Conservation (phyloP, 1,284 basidiomycete genomes). For the Sporisorium iseilematis-ciliati region DNA sequence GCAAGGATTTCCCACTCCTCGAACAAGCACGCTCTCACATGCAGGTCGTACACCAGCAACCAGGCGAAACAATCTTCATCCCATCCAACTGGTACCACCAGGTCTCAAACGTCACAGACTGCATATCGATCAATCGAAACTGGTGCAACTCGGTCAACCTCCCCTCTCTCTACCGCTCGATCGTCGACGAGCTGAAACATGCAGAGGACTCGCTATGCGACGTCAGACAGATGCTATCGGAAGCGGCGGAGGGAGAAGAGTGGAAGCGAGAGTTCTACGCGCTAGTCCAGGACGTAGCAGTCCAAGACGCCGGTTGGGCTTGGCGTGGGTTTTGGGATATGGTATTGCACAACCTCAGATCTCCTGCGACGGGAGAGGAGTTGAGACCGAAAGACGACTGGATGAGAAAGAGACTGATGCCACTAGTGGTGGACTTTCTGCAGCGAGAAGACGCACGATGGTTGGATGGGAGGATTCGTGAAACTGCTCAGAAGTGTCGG, state of each 20-base stretch:
- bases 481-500: constrained; percentile 18
- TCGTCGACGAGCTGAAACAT: constrained; percentile 69
- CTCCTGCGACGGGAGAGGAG: constrained; percentile 16
- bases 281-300: constrained; percentile 55
- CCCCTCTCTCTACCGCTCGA: constrained; percentile 71
- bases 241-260: background rate
- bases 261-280: constrained; percentile 56
- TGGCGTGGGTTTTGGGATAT: constrained; percentile 66
- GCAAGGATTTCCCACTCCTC: constrained; percentile 13
- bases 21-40: constrained; percentile 7
- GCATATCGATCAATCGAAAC: constrained; percentile 65
- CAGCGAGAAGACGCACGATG: constrained; percentile 17
- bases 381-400: constrained; percentile 15
- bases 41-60: constrained; percentile 25
- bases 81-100: constrained; percentile 69
- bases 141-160: constrained; percentile 74
- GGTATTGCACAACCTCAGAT: constrained; percentile 45
- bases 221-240: constrained; percentile 71
- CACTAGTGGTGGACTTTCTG: constrained; percentile 25
- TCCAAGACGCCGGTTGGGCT: constrained; percentile 64
- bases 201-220: constrained; percentile 72
- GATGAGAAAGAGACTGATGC: constrained; percentile 17
- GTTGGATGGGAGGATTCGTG: constrained; percentile 13
- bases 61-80: constrained; percentile 62
- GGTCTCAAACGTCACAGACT: constrained; percentile 66